Evolutionary conservation across 169 alveolate genomes (phyloP).

Genomic region (Plasmodium yoelii): DNA sequence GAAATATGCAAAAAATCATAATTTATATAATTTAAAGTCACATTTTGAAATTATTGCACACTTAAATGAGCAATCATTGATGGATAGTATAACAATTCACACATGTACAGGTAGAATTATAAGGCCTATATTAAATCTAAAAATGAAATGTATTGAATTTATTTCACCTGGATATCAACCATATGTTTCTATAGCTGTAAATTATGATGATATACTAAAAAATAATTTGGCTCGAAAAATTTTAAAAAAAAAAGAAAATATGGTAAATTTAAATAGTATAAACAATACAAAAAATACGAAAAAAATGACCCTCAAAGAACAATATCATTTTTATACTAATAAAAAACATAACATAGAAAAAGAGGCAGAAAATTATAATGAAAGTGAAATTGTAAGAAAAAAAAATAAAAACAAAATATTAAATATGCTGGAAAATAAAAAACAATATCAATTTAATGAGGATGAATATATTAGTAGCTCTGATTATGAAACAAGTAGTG

Average conservation of each 20-base stretch:
- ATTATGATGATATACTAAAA: conserved; percentile 77
- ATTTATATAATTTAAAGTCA: conserved; percentile 58
- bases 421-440: conserved; percentile 1
- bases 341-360: conserved; percentile 3
- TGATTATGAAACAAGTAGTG: conserved; percentile 45
- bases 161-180: conserved; percentile 98
- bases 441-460: neutral
- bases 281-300: conserved; percentile 6
- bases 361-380: neutral
- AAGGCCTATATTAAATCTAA: conserved; percentile 96
- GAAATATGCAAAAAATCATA: conserved; percentile 69
- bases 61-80: conserved; percentile 36
- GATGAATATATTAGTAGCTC: conserved; percentile 26
- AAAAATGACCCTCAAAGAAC: conserved; percentile 41
- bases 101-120: conserved; percentile 97
- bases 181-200: conserved; percentile 93
- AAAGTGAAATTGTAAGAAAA: neutral
- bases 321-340: conserved; percentile 23
- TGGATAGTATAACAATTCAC: conserved; percentile 94
- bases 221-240: conserved; percentile 44
- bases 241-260: conserved; percentile 43
- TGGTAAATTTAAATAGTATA: neutral
- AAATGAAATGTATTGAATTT: conserved; percentile 93
- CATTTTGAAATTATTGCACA: conserved; percentile 68
- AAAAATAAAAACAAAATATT: conserved; percentile 11